These are phyloP conservation scores for Hortaea werneckii DNA, from an alignment of 2,329 filamentous ascomycete genomes.

Conservation along the genomic window DNA sequence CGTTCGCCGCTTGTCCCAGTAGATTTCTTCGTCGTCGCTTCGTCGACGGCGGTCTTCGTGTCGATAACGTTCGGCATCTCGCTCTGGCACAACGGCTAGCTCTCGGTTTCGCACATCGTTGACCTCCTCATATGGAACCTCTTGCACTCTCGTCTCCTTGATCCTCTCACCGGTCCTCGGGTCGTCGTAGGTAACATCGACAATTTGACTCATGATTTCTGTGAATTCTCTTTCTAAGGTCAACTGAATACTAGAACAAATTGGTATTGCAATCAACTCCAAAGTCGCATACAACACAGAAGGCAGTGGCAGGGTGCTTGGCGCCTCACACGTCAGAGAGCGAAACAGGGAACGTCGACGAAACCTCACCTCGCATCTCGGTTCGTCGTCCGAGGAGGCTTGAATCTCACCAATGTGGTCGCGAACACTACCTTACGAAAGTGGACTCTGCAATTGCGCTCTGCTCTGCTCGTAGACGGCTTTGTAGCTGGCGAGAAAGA, in stretches of 20 bases:
- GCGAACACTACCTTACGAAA: too few species aligned
- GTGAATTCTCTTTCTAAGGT: too few species aligned
- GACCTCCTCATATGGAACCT: constrained; percentile 8
- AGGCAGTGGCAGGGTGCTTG: neutral
- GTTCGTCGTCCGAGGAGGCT: neutral
- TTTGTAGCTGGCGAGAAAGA: too few species aligned
- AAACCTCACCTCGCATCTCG: neutral
- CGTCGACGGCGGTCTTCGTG: neutral
- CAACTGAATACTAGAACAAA: too few species aligned
- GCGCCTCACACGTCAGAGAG: neutral
- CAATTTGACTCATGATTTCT: neutral
- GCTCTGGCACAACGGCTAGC: constrained; percentile 3
- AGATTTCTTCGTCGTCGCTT: neutral
- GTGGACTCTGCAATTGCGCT: too few species aligned
- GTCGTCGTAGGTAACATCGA: constrained; percentile 7
- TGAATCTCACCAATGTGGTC: too few species aligned
- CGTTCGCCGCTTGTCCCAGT: neutral
- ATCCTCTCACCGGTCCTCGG: constrained; percentile 2
- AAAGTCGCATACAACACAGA: too few species aligned
- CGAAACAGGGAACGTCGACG: neutral
- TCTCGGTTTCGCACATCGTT: constrained; percentile 6
- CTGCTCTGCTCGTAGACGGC: too few species aligned
- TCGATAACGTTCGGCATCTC: neutral
- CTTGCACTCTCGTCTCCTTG: constrained; percentile 6
- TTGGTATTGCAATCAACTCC: too few species aligned